Evolutionary conservation across 768 basidiomycete species (phyloP).

Genomic region (Glaciozyma martinii): DNA sequence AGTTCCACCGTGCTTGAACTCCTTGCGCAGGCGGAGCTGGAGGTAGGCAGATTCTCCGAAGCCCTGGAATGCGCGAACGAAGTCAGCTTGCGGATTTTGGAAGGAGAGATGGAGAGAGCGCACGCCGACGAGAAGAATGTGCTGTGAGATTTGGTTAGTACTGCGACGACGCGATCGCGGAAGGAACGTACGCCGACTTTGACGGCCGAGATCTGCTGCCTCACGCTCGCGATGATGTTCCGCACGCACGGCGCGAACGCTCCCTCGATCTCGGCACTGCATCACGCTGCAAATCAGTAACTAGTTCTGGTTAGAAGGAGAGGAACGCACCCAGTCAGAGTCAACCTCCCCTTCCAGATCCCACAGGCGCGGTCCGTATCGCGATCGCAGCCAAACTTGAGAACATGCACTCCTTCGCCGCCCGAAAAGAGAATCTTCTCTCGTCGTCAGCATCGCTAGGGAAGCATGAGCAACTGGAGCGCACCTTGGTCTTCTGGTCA

Average conservation of each 20-base stretch:
- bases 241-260: neutral
- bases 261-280: slow-evolving; percentile 12
- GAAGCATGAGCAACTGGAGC: too few relatives aligned
- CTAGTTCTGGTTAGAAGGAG: too few relatives aligned
- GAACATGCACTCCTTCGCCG: too few relatives aligned
- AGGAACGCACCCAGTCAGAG: slow-evolving; percentile 2
- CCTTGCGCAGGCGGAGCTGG: neutral
- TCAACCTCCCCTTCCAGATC: slow-evolving; percentile 4
- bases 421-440: neutral
- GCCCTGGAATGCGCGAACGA: neutral
- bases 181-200: too few relatives aligned
- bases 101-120: neutral
- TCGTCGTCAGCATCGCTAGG: neutral
- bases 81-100: neutral
- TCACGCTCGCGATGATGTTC: neutral
- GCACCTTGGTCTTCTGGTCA: too few relatives aligned
- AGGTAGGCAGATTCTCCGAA: slow-evolving; percentile 26
- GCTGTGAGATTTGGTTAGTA: too few relatives aligned
- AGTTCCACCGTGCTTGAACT: neutral
- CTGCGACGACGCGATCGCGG: too few relatives aligned
- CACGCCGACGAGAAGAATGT: slow-evolving; percentile 10
- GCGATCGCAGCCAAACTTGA: neutral
- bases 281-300: too few relatives aligned
- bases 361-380: neutral
- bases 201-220: neutral